Base-by-base conservation (phyloP, 306 rosid species). In the Rosa chinensis region DNA sequence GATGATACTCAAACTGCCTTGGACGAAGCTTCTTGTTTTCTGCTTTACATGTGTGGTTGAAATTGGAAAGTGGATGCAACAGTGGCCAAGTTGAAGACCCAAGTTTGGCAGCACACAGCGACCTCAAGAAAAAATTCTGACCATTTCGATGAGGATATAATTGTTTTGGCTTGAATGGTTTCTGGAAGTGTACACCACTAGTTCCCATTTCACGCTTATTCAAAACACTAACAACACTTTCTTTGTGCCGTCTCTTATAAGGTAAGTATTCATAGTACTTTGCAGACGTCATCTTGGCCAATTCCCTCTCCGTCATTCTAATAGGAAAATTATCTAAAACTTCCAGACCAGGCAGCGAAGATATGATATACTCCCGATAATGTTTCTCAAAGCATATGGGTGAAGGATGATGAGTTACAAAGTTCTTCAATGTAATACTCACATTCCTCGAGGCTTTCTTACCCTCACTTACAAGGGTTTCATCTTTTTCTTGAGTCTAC, bases 1-100 rank as follows among this genome's bases (percentile, higher is more conserved):
- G 93, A 85, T 89, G 93, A 74, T 91, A 91, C 88, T 89, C 97
- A 62, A 89, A 89, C 84, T 91, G 97, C 90, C 97, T 86, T 18
- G 97, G 97, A 80, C 90, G 92, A 79, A 85, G 82, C 73, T 81
- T 83, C 71, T 84, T 86, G 74, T 73, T 79, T 73, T 86, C 85
- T 77, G 74, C 81, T 86, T 77, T 70, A 77, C 48, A 89, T 74
- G 13, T 52, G 67, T 53, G 58, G 37, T 66, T 73, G 47, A 80
- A 73, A 32, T 66, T 25, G 77, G 89, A 88, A 49, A 91, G 80
- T 21, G 93, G 88, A 32, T 81, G 85, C 79, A 91, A 85, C 58
- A 66, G 79, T 80, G 97, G 93, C 97, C 93, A 89, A 61, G 89
- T 82, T 18, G 97, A 91, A 77, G 93, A 89, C 49, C 93, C 93